Evolutionary conservation across 2,329 filamentous ascomycete species (phyloP).

Genomic region (Calonectria hawksworthii): DNA sequence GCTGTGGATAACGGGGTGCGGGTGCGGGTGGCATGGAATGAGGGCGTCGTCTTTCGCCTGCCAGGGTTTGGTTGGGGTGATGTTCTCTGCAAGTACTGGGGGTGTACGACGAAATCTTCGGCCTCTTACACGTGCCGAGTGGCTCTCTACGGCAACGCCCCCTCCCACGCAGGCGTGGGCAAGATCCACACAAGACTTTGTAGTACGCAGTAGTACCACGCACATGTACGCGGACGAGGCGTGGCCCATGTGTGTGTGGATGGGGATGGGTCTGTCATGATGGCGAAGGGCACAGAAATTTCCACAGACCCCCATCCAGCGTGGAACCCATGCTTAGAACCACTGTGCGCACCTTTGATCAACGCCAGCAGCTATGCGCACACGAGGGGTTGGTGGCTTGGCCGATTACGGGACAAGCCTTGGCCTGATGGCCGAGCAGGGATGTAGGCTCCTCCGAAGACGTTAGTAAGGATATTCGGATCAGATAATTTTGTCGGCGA

Average conservation of each 20-base stretch:
- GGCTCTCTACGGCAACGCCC: slow-evolving; percentile 8
- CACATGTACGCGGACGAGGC: slow-evolving; percentile 1
- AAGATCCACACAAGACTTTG: neutral
- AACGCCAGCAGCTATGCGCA: neutral
- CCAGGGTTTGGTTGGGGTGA: neutral
- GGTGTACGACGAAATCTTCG: neutral
- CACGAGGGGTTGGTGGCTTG: neutral
- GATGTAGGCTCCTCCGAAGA: slow-evolving; percentile 20
- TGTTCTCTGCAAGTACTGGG: slow-evolving; percentile 10
- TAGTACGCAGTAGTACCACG: neutral
- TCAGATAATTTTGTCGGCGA: slow-evolving; percentile 52
- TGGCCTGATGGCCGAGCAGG: neutral
- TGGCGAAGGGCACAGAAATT: neutral
- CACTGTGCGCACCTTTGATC: neutral
- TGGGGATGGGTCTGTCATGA: neutral
- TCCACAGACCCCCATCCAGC: slow-evolving; percentile 9
- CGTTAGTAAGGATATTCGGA: slow-evolving; percentile 45
- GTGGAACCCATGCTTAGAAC: neutral
- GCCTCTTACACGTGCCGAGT: neutral
- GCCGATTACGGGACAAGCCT: neutral
- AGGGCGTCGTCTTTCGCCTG: neutral
- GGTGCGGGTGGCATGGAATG: slow-evolving; percentile 5
- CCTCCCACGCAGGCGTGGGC: slow-evolving; percentile 10
- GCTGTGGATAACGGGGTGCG: neutral
- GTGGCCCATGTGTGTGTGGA: neutral